Evolutionary conservation across 371 early-diverging fungal species (phyloP).

Genomic region (Chytridium lagenaria): DNA sequence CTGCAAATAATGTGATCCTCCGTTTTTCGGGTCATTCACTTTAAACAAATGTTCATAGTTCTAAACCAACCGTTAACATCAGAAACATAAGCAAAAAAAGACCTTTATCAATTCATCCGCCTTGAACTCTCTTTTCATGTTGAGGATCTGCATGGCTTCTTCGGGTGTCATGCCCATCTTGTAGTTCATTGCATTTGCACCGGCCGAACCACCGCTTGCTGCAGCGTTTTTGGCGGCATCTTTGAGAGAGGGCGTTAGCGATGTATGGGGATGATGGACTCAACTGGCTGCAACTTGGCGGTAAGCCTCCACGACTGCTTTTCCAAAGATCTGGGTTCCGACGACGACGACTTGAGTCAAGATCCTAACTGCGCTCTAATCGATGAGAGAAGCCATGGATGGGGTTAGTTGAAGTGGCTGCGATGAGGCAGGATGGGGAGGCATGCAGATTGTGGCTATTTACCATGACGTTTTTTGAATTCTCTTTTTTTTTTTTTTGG

Average conservation of each 20-base stretch:
- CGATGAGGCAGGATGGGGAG: not conserved
- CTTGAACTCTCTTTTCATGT: conserved; percentile 77
- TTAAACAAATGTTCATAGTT: conserved; percentile 90
- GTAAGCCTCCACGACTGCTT: conserved; percentile 94
- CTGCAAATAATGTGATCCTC: conserved; percentile 94
- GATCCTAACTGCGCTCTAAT: conserved; percentile 48
- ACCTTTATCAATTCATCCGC: conserved; percentile 75
- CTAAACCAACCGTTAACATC: conserved; percentile 49
- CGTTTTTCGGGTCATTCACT: conserved; percentile 82
- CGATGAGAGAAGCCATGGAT: too few species aligned
- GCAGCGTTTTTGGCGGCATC: conserved; percentile 65
- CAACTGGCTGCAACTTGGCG: conserved; percentile 91
- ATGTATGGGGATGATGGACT: conserved; percentile 36
- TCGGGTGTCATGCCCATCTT: conserved; percentile 88
- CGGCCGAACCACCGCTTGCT: conserved; percentile 38
- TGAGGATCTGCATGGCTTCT: conserved; percentile 92
- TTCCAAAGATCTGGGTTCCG: conserved; percentile 85
- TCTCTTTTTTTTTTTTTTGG: too few species aligned
- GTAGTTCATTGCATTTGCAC: conserved; percentile 76
- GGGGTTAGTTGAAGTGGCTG: too few species aligned
- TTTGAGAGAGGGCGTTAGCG: too few species aligned
- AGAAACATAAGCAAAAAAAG: not conserved
- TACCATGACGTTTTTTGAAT: too few species aligned
- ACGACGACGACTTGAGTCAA: conserved; percentile 87
- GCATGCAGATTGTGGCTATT: too few species aligned